Evolutionary conservation across 305 asterid species (phyloP), one percentile per base, ranked within the genome.

Genomic region (Andrographis paniculata): DNA sequence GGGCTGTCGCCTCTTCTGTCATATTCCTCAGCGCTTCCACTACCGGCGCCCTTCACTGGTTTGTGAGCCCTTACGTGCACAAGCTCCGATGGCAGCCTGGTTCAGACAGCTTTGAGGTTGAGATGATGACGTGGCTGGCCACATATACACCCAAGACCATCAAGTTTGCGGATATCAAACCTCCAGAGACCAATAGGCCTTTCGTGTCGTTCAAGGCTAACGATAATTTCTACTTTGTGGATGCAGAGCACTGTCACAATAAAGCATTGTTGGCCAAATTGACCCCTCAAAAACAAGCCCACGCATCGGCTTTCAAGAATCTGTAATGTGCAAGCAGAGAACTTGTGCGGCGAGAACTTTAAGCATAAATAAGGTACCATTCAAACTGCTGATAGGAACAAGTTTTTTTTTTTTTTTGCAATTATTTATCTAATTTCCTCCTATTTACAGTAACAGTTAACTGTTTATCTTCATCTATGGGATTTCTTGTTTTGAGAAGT

Each of bases 11-110:
- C 8, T 78, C 93, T 16, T 36, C 86, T 0, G 78, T 87, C 18
- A 77, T 87, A 61, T 68, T 87, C 58, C 18, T 83, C 1, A 80
- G 96, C 56, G 86, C 93, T 56, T 70, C 95, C 3, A 87, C 96
- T 0, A 87, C 95, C 35, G 79, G 55, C 0, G 93, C 70, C 49
- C 95, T 87, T 61, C 95, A 87, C 61, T 87, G 97, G 97, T 88
- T 84, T 33, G 94, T 88, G 61, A 84, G 84, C 75, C 95, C 97
- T 31, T 88, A 84, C 14, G 52, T 84, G 24, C 97, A 88, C 80
- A 79, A 72, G 38, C 87, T 88, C 48, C 77, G 77, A 36, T 88
- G 97, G 97, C 85, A 71, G 64, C 95, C 97, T 2, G 97, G 95
- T 28, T 77, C 95, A 0, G 97, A 84, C 61, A 70, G 68, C 67